Conservation (phyloP, 1,284 basidiomycete species). For the Leccinum fallax region DNA sequence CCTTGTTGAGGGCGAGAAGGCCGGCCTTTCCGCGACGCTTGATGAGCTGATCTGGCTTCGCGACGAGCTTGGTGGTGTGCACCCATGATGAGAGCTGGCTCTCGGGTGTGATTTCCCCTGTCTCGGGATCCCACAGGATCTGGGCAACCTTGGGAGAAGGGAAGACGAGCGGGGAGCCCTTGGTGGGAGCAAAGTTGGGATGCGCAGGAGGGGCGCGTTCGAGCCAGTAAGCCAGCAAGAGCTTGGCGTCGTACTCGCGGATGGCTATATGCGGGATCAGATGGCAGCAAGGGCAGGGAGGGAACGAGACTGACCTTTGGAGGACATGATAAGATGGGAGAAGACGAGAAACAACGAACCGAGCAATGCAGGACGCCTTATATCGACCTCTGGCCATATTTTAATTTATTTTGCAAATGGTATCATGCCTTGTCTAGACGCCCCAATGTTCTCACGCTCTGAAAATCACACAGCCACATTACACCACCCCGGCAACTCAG, state of each 20-base stretch:
- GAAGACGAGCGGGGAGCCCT: slow-evolving; percentile 63
- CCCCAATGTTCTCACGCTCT: slow-evolving; percentile 34
- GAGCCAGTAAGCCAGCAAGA: slow-evolving; percentile 92
- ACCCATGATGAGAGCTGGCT: slow-evolving; percentile 84
- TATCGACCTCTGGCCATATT: slow-evolving; percentile 17
- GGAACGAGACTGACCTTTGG: slow-evolving; percentile 44
- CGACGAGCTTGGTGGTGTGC: slow-evolving; percentile 85
- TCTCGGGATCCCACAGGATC: slow-evolving; percentile 85
- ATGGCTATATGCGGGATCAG: slow-evolving; percentile 58
- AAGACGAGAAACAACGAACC: slow-evolving; percentile 1
- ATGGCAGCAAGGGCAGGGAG: not conserved
- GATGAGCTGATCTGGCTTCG: slow-evolving; percentile 98
- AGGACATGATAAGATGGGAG: slow-evolving; percentile 49
- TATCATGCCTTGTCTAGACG: slow-evolving; percentile 29
- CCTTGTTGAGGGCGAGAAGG: slow-evolving; percentile 91
- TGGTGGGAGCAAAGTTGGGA: slow-evolving; percentile 40
- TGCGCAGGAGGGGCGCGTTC: slow-evolving; percentile 76
- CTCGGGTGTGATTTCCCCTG: slow-evolving; percentile 81
- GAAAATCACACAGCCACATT: slow-evolving; percentile 36
- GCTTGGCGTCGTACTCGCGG: slow-evolving; percentile 94
- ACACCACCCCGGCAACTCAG: not conserved
- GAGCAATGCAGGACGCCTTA: slow-evolving; percentile 10
- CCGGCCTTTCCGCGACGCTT: slow-evolving; percentile 99
- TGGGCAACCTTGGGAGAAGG: slow-evolving; percentile 77
- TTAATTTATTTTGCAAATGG: slow-evolving; percentile 27